These are phyloP conservation scores for Penicillium sp. DNA, from an alignment of 2,329 filamentous ascomycete genomes.

Conservation along the genomic window DNA sequence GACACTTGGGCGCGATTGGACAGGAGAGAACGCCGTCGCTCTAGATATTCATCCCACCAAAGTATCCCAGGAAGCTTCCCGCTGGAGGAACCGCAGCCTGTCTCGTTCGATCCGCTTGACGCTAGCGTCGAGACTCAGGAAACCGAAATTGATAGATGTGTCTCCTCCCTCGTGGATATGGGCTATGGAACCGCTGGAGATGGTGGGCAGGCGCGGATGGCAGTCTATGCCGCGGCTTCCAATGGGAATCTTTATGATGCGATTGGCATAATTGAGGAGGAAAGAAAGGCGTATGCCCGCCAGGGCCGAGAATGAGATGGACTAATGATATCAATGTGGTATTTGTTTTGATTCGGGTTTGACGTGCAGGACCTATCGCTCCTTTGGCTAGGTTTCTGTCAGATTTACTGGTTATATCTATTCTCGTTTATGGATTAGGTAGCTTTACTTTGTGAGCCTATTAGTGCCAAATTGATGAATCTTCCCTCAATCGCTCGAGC, in stretches of 20 bases:
- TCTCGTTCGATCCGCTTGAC: not conserved
- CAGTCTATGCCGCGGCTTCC: conserved; percentile 49
- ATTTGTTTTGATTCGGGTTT: not conserved
- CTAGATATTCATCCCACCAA: conserved; percentile 8
- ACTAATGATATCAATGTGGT: not conserved
- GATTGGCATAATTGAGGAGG: conserved; percentile 55
- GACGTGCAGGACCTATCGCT: not conserved
- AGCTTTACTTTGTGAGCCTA: not conserved
- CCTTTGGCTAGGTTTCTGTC: not conserved
- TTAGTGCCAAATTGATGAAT: conserved; percentile 5
- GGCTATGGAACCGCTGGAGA: conserved; percentile 43
- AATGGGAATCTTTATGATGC: conserved; percentile 47
- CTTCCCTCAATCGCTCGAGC: not conserved
- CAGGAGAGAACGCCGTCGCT: conserved; percentile 21
- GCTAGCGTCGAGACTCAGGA: not conserved
- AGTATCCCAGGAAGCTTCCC: conserved; percentile 32
- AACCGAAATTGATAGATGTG: conserved; percentile 38
- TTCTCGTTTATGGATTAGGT: not conserved
- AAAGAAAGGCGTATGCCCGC: conserved; percentile 45
- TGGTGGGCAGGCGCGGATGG: conserved; percentile 42
- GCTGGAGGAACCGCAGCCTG: conserved; percentile 13
- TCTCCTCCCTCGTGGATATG: conserved; percentile 42
- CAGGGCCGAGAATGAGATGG: conserved; percentile 16
- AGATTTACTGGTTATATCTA: not conserved
- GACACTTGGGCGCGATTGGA: conserved; percentile 25